Base-by-base conservation (phyloP, 305 asterid species). In the Striga hermonthica region DNA sequence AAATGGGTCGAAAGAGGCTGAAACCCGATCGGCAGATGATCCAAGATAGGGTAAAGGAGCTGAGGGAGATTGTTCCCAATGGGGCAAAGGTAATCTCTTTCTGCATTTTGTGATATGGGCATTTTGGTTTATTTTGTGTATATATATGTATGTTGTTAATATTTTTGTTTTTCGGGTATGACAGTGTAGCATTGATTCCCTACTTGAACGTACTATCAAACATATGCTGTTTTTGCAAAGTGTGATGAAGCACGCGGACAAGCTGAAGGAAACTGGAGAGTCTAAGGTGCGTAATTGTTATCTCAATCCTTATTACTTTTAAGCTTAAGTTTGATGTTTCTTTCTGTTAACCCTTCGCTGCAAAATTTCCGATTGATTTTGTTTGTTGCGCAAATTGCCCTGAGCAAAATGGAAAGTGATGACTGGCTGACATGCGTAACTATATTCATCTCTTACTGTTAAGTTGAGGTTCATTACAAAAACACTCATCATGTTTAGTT, bases 151-250 rank as follows among this genome's bases (percentile, higher is more conserved):
- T 14, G 34, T 50, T 50, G 16, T 74, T 54, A 68, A 43, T 6
- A 47, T 38, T 60, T 40, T 37, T 41, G 38, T 64, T 37, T 9
- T 77, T 58, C 76, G 55, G n/a, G n/a, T 73, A 50, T 53, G n/a
- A 74, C 98, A 92, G 98, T 90, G 98, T 78, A 93, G 98, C 84
- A 90, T 93, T 9, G 98, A 93, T 78, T 86, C 97, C 57, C 90
- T 93, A 41, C 75, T 93, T 62, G 98, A 93, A 79, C 94, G 97
- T 39, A 93, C 98, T 9, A 90, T 93, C 78, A 93, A 93, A 62
- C 98, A 93, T 61, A 87, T 93, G 98, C 84, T 83, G 69, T 92
- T 92, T 87, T 76, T 92, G 86, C 97, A 89, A 82, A 89, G 97
- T 64, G 98, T 92, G 47, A 76, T 89, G 13, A 90, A 88, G 74